Conservation (phyloP, 1,284 basidiomycete species). For the Wallemia hederae region DNA sequence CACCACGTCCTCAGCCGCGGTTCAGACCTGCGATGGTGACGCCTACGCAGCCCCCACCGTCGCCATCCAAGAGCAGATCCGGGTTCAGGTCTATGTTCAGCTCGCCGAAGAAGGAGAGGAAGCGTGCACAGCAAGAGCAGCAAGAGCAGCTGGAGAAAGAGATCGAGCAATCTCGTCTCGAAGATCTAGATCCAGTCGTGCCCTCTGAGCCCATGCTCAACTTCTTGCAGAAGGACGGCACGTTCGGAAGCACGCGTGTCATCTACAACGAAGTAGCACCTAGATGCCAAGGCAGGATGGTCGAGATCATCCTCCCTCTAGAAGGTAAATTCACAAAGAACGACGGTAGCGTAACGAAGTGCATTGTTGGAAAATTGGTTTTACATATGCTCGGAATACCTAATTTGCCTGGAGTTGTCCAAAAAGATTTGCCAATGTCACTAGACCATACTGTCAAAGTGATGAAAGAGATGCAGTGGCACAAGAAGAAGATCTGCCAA, state of each 20-base stretch:
- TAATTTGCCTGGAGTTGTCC: constrained; percentile 47
- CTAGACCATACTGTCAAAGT: constrained; percentile 78
- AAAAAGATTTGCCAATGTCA: constrained; percentile 54
- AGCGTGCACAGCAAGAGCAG: constrained; percentile 1
- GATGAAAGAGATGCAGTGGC: constrained; percentile 61
- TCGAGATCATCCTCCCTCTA: constrained; percentile 56
- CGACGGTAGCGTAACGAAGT: constrained; percentile 8
- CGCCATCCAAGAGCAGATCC: constrained; percentile 2
- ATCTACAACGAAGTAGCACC: constrained; percentile 53
- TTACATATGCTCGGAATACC: constrained; percentile 71
- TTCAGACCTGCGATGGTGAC: constrained; percentile 2
- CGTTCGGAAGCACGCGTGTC: constrained; percentile 49
- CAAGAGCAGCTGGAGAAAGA: constrained; percentile 5
- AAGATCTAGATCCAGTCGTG: constrained; percentile 9
- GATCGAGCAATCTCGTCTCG: constrained; percentile 16
- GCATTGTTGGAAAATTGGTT: constrained; percentile 40
- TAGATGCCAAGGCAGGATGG: constrained; percentile 48
- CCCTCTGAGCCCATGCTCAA: constrained; percentile 38
- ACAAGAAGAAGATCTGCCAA: constrained; percentile 66
- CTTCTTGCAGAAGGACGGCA: constrained; percentile 48
- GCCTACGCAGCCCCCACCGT: constrained; percentile 2
- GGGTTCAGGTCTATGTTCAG: constrained; percentile 4
- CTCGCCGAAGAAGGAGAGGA: constrained; percentile 4
- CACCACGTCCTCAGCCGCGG: background rate
- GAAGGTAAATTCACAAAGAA: constrained; percentile 37